Evolutionary conservation across 2,329 filamentous ascomycete species (phyloP).

Genomic region (Zymoseptoria pseudotritici): DNA sequence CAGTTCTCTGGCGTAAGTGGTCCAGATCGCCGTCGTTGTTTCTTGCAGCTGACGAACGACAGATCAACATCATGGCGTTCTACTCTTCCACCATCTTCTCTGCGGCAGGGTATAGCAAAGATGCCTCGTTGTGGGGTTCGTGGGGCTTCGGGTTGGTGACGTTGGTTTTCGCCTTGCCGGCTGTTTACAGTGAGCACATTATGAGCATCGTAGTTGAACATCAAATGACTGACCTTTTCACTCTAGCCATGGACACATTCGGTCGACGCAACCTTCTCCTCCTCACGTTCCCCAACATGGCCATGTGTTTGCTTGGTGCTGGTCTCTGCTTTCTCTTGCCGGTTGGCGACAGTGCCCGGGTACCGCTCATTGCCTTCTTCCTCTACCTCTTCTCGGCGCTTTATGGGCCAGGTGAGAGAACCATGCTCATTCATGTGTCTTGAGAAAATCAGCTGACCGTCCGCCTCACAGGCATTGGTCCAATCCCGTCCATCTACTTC

Average conservation of each 20-base stretch:
- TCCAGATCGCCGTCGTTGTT: conserved; percentile 24
- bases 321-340: conserved; percentile 49
- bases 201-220: background rate
- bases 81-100: conserved; percentile 28
- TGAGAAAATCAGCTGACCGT: background rate
- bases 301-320: conserved; percentile 39
- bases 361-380: conserved; percentile 28
- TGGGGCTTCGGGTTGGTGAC: conserved; percentile 53
- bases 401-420: conserved; percentile 20
- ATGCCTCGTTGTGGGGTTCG: conserved; percentile 47
- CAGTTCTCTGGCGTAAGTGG: conserved; percentile 16
- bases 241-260: conserved; percentile 36
- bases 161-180: conserved; percentile 52
- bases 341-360: conserved; percentile 24
- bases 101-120: conserved; percentile 30
- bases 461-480: conserved; percentile 20
- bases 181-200: conserved; percentile 39
- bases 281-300: conserved; percentile 46
- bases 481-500: conserved; percentile 27
- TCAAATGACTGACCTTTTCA: background rate
- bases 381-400: conserved; percentile 25
- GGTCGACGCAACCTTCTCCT: conserved; percentile 46
- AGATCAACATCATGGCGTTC: conserved; percentile 35
- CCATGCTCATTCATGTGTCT: conserved; percentile 5
- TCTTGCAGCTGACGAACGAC: conserved; percentile 8